Conservation (phyloP, 129 eudicot genomes). For the Cynara cardunculus region DNA sequence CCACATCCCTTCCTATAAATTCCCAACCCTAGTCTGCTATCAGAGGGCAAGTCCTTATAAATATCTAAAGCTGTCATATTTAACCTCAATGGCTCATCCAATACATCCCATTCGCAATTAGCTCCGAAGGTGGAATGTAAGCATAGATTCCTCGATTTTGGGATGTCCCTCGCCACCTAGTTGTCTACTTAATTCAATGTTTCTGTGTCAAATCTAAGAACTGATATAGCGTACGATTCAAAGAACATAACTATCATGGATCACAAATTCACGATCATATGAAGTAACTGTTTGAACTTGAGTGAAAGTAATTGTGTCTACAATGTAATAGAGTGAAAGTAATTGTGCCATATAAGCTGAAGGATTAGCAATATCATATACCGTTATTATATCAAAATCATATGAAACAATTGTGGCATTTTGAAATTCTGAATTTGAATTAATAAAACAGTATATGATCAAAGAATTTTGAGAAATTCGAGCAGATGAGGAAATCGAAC, state of each 20-base stretch:
- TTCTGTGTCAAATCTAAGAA: not conserved
- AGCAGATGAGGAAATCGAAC: slow-evolving; percentile 21
- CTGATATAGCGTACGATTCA: not conserved
- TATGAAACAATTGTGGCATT: not conserved
- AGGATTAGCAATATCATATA: not conserved
- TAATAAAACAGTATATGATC: not conserved
- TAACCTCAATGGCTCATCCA: not conserved
- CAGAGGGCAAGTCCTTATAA: not conserved
- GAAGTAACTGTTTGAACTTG: not conserved
- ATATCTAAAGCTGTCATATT: not conserved
- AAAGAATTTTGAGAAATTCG: not conserved
- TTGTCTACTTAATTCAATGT: not conserved
- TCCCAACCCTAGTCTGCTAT: not conserved
- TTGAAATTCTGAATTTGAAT: not conserved
- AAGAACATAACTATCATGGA: not conserved
- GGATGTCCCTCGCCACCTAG: not conserved
- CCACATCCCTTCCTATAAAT: no score
- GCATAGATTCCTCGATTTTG: not conserved
- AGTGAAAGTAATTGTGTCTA: not conserved
- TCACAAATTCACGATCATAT: not conserved
- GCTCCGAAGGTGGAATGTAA: not conserved
- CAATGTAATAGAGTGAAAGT: not conserved
- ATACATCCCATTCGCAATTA: not conserved
- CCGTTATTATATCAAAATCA: not conserved
- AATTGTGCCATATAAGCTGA: not conserved